A percentile compares a stretch with the other conserved stretches of the same genome.
Conservation (phyloP, 352 stramenopile species). For the Phytophthora pini region DNA sequence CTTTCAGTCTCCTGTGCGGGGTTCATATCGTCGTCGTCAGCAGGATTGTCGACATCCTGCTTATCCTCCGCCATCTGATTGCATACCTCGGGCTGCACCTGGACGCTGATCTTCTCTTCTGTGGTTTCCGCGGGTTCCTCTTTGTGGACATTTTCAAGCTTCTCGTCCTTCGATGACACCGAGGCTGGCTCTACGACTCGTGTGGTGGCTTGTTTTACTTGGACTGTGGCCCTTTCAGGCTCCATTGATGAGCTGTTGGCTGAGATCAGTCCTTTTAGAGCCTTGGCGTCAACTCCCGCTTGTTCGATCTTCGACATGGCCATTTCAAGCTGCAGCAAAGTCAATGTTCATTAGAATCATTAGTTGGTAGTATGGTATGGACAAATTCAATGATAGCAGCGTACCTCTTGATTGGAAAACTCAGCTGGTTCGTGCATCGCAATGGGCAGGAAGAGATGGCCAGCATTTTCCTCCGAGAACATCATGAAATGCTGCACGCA, state of each 20-base stretch:
- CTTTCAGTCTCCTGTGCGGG: slow-evolving; percentile 27
- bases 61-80: slow-evolving; percentile 35
- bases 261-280: slow-evolving; percentile 48
- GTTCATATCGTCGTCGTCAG: slow-evolving; percentile 32
- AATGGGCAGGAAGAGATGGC: slow-evolving; percentile 54
- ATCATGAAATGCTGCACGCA: slow-evolving; percentile 80
- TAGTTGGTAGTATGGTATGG: background rate
- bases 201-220: slow-evolving; percentile 20
- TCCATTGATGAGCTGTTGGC: slow-evolving; percentile 2
- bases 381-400: background rate
- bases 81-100: slow-evolving; percentile 36
- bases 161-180: slow-evolving; percentile 12
- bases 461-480: slow-evolving; percentile 59
- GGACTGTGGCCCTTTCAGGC: slow-evolving; percentile 7
- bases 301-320: slow-evolving; percentile 74
- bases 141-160: slow-evolving; percentile 12
- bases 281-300: slow-evolving; percentile 59
- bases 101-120: slow-evolving; percentile 9
- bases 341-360: background rate
- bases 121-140: slow-evolving; percentile 23
- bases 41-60: slow-evolving; percentile 31
- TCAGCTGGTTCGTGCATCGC: slow-evolving; percentile 40
- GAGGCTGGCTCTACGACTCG: slow-evolving; percentile 5
- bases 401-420: slow-evolving; percentile 77
- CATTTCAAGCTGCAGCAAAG: slow-evolving; percentile 56